phyloP scores from a whole-genome alignment of 306 rosid genomes.

The Cicer judaicum region DNA sequence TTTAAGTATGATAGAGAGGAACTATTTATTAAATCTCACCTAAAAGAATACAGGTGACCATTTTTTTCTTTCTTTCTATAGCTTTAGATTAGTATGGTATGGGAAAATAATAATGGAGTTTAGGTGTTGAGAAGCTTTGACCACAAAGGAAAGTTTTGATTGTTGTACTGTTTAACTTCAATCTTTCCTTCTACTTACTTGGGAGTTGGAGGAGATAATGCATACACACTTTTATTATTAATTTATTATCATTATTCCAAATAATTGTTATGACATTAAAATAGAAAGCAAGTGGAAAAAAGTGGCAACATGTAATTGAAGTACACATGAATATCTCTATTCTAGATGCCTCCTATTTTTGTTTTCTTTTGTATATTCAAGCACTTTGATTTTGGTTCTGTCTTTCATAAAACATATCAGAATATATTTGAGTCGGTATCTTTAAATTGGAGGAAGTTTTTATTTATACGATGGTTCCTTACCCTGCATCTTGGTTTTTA shows the following conservation, averaged over 20 bases:
- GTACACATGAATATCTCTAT: conserved; percentile 37
- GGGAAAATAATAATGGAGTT: conserved; percentile 57
- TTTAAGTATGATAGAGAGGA: not conserved
- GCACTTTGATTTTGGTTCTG: conserved; percentile 40
- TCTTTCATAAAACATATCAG: conserved; percentile 34
- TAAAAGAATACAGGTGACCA: conserved; percentile 52
- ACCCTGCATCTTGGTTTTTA: conserved; percentile 40
- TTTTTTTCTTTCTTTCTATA: conserved; percentile 40
- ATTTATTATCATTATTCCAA: conserved; percentile 38
- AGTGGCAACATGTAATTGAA: conserved; percentile 17
- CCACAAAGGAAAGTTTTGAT: conserved; percentile 50
- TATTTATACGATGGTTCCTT: conserved; percentile 41
- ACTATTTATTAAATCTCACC: conserved; percentile 63
- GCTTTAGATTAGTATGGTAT: conserved; percentile 48
- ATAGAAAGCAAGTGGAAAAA: conserved; percentile 34
- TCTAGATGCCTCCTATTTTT: conserved; percentile 15
- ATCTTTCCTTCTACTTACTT: conserved; percentile 39
- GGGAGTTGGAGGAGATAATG: conserved; percentile 33
- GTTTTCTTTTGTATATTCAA: conserved; percentile 46
- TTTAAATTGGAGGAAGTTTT: conserved; percentile 22
- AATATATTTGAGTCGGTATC: conserved; percentile 43
- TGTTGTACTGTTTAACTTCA: conserved; percentile 36
- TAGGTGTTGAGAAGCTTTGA: conserved; percentile 49
- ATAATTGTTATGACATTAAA: conserved; percentile 5
- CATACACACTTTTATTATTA: conserved; percentile 38